These are phyloP conservation scores for Leptographium radiaticola DNA, from an alignment of 2,329 filamentous ascomycete species.

Conservation along the genomic window DNA sequence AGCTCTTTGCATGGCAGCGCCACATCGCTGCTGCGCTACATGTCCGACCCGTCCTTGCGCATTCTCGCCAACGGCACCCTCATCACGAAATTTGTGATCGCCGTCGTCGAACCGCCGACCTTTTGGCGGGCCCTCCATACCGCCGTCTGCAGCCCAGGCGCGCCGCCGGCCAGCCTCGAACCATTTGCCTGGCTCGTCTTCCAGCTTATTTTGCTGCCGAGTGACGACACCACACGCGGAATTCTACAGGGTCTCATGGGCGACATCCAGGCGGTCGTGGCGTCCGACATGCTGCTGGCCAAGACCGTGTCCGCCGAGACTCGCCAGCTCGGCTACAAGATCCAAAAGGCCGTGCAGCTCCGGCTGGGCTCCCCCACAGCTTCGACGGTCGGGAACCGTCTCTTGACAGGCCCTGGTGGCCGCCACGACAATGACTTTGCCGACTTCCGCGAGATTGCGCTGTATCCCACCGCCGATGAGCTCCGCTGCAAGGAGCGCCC, in stretches of 20 bases:
- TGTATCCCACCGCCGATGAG: conserved; percentile 55
- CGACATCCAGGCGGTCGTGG: not conserved
- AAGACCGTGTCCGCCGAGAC: not conserved
- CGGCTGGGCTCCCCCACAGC: not conserved
- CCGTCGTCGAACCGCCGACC: not conserved
- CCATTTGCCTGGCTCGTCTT: not conserved
- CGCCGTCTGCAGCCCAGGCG: not conserved
- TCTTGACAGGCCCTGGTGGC: conserved; percentile 37
- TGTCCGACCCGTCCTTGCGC: not conserved
- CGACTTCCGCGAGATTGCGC: conserved; percentile 46
- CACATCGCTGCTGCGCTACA: not conserved
- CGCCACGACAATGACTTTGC: conserved; percentile 61
- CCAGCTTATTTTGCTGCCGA: not conserved
- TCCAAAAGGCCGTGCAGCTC: not conserved
- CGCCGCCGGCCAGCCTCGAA: not conserved
- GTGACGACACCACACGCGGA: not conserved
- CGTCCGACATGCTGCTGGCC: not conserved
- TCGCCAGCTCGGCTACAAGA: not conserved
- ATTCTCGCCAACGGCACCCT: not conserved
- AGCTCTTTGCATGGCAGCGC: conserved; percentile 17
- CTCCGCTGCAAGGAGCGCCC: conserved; percentile 36
- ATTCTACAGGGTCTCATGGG: not conserved
- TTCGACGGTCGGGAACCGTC: too few species aligned
- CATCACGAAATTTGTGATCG: not conserved
- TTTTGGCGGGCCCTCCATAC: not conserved